These are phyloP conservation scores for Dendrocalamus sinicus DNA, from an alignment of 176 grass and related monocot genomes.

Conservation along the genomic window DNA sequence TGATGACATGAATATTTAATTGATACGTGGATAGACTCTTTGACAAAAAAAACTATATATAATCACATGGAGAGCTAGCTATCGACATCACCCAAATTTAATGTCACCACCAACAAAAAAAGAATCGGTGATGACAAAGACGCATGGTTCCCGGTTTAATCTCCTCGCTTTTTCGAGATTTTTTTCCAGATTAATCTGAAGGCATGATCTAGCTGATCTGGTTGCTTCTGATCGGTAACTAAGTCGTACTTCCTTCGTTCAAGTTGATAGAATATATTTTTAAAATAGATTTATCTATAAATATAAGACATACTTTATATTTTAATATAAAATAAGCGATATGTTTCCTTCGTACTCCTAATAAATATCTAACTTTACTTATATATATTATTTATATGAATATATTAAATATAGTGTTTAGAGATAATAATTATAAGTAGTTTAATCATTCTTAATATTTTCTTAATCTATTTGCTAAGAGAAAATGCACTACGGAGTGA, in stretches of 20 bases:
- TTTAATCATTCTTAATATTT: too few relatives aligned
- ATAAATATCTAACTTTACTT: too few relatives aligned
- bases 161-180: neutral
- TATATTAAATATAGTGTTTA: too few relatives aligned
- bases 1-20: neutral
- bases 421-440: too few relatives aligned
- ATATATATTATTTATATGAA: too few relatives aligned
- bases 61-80: slow-evolving; percentile 14
- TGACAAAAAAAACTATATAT: neutral
- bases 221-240: neutral
- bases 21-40: neutral
- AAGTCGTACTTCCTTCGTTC: neutral
- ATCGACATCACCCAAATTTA: slow-evolving; percentile 43
- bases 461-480: too few relatives aligned
- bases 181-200: slow-evolving; percentile 27
- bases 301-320: too few relatives aligned
- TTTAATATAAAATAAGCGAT: too few relatives aligned
- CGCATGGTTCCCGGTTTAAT: neutral
- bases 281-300: too few relatives aligned
- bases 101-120: slow-evolving; percentile 37
- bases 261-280: too few relatives aligned
- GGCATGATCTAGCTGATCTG: neutral
- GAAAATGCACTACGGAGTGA: neutral
- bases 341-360: too few relatives aligned
- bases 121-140: slow-evolving; percentile 24